These are phyloP conservation scores for Mercurialis annua DNA, from an alignment of 345 rosid species.

Conservation along the genomic window DNA sequence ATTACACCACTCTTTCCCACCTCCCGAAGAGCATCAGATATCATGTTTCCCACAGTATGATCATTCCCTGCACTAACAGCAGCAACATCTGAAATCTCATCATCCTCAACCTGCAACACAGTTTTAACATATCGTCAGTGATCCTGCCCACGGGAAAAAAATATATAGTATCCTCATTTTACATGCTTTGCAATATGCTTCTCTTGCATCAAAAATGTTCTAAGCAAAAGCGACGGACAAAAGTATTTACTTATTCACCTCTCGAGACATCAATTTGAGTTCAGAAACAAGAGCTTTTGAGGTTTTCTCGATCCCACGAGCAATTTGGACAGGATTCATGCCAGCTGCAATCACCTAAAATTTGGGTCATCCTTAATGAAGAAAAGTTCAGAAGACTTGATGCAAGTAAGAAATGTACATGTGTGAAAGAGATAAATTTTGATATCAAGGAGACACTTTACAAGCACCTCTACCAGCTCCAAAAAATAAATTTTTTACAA, in stretches of 20 bases:
- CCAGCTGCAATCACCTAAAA: conserved; percentile 82
- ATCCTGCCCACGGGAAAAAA: not conserved
- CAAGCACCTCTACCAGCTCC: not conserved
- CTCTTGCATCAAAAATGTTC: not conserved
- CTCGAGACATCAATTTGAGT: conserved; percentile 83
- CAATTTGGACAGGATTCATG: conserved; percentile 71
- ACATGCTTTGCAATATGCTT: not conserved
- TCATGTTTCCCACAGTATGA: conserved; percentile 66
- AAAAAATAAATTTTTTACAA: not conserved
- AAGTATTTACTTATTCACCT: conserved; percentile 37
- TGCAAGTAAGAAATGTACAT: not conserved
- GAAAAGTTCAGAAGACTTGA: not conserved
- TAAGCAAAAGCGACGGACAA: not conserved
- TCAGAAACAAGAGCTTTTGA: conserved; percentile 73
- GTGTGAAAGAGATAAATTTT: not conserved
- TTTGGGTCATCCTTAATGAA: conserved; percentile 17
- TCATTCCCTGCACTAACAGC: conserved; percentile 92
- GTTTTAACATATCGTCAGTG: not conserved
- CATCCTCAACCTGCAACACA: conserved; percentile 62
- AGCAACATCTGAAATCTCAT: conserved; percentile 83
- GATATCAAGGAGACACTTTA: not conserved
- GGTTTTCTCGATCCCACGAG: conserved; percentile 81
- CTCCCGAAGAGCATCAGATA: conserved; percentile 54
- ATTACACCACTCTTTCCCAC: conserved; percentile 77
- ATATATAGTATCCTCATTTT: not conserved